Conservation (phyloP, 2,329 filamentous ascomycete genomes). For the Myriosclerotinia duriaeana region DNA sequence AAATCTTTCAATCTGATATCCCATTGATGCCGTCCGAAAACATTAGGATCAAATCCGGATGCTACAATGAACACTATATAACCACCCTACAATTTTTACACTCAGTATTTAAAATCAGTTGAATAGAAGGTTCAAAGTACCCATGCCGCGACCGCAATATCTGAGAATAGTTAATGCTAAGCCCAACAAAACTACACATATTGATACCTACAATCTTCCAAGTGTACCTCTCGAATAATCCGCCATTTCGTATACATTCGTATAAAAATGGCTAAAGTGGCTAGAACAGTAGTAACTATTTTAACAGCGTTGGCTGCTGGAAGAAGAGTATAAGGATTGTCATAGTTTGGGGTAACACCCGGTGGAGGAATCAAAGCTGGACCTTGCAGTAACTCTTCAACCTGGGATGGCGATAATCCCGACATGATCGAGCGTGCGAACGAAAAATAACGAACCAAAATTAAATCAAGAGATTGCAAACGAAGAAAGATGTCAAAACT, state of each 20-base stretch:
- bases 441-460: background rate
- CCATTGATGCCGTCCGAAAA: slow-evolving; percentile 14
- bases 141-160: slow-evolving; percentile 11
- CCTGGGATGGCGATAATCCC: background rate
- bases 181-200: background rate
- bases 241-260: slow-evolving; percentile 7
- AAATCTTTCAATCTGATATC: slow-evolving; percentile 7
- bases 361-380: slow-evolving; percentile 10
- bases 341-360: background rate
- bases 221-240: slow-evolving; percentile 3
- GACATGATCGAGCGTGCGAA: background rate
- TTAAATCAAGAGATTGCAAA: background rate
- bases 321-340: background rate
- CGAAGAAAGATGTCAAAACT: background rate
- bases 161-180: background rate
- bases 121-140: background rate
- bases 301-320: background rate
- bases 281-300: slow-evolving; percentile 1
- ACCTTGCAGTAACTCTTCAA: slow-evolving; percentile 8
- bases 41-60: slow-evolving; percentile 3
- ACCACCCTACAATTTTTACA: background rate
- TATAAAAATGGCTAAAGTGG: slow-evolving; percentile 10
- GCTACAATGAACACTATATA: background rate
- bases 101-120: background rate
- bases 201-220: slow-evolving; percentile 13